These are phyloP conservation scores for Vigna radiata DNA, from an alignment of 306 rosid species.

Conservation along the genomic window DNA sequence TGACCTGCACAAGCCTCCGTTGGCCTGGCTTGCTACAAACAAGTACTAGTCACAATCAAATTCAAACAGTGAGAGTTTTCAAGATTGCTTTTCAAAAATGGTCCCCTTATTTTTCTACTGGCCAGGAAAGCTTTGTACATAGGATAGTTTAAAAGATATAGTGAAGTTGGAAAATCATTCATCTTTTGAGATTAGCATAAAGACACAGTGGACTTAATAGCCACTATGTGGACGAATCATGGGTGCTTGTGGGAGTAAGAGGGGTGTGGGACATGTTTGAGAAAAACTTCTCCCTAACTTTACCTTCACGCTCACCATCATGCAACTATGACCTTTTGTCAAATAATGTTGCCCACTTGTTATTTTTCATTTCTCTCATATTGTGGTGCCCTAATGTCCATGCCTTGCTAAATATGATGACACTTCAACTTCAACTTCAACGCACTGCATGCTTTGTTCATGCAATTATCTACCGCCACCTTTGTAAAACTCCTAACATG, in stretches of 20 bases:
- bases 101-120: constrained; percentile 17
- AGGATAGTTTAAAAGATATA: constrained; percentile 21
- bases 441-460: constrained; percentile 48
- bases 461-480: constrained; percentile 53
- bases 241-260: constrained; percentile 14
- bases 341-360: constrained; percentile 54
- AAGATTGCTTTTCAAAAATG: constrained; percentile 20
- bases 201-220: constrained; percentile 30
- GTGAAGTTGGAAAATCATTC: constrained; percentile 32
- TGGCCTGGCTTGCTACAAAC: constrained; percentile 31
- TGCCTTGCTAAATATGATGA: constrained; percentile 38
- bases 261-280: constrained; percentile 50
- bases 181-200: constrained; percentile 23
- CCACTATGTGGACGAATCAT: constrained; percentile 27
- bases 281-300: constrained; percentile 49
- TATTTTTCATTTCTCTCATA: constrained; percentile 38
- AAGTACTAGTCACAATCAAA: constrained; percentile 38
- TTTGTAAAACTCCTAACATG: constrained; percentile 39
- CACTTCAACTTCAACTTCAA: constrained; percentile 23
- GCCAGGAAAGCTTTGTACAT: constrained; percentile 18
- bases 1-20: constrained; percentile 34
- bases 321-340: constrained; percentile 43
- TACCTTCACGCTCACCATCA: constrained; percentile 48
- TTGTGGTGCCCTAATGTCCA: constrained; percentile 39
- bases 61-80: constrained; percentile 22